A percentile compares a stretch with the other conserved stretches of the same genome.
phyloP scores from a whole-genome alignment of 768 basidiomycete species.

The Pulveroboletus ravenelii region DNA sequence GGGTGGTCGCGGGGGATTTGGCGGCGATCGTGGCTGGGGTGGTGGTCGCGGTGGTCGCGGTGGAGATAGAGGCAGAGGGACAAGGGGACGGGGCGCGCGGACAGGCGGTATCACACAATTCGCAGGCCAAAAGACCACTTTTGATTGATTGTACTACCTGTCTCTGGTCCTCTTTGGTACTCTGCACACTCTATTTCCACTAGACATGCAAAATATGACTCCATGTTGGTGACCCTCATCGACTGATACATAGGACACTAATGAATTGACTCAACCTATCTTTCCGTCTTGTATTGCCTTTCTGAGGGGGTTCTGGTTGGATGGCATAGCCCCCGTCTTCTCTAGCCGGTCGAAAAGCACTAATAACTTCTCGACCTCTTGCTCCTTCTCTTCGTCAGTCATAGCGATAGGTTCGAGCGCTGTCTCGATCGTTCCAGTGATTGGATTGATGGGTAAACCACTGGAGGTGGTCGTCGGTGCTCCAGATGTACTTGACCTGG shows the following conservation, averaged over 20 bases:
- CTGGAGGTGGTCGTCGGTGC: slow-evolving; percentile 31
- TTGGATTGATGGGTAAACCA: slow-evolving; percentile 66
- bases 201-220: slow-evolving; percentile 1
- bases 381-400: slow-evolving; percentile 94
- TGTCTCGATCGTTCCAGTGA: slow-evolving; percentile 67
- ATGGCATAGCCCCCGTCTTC: slow-evolving; percentile 61
- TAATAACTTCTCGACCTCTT: slow-evolving; percentile 88
- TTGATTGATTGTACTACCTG: slow-evolving; percentile 24
- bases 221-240: neutral
- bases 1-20: slow-evolving; percentile 34
- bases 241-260: neutral
- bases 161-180: neutral
- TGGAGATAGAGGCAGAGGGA: slow-evolving; percentile 32
- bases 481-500: slow-evolving; percentile 29
- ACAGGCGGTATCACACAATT: slow-evolving; percentile 49
- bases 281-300: slow-evolving; percentile 49
- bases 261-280: slow-evolving; percentile 1
- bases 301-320: slow-evolving; percentile 66
- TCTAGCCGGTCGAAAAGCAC: slow-evolving; percentile 88
- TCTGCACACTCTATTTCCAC: neutral
- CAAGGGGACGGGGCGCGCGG: slow-evolving; percentile 40
- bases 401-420: slow-evolving; percentile 50
- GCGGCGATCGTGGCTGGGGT: slow-evolving; percentile 34
- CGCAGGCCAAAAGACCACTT: slow-evolving; percentile 52
- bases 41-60: slow-evolving; percentile 30